phyloP scores from a whole-genome alignment of 495 filamentous ascomycete genomes.

The Trichoderma reesei region DNA sequence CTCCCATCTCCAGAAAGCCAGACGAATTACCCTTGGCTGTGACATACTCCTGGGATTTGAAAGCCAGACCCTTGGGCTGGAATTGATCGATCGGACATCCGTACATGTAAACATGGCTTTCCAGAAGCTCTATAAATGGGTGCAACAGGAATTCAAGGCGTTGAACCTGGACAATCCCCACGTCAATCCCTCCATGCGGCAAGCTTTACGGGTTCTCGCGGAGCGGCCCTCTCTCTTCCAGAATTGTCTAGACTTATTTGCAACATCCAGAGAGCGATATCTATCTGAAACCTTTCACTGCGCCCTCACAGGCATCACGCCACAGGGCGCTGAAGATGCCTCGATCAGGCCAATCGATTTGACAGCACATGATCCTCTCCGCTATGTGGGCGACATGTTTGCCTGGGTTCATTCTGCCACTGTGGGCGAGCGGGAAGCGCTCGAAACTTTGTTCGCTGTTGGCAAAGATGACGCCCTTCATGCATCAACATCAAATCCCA shows the following conservation, averaged over 20 bases:
- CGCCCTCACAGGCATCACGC: constrained; percentile 66
- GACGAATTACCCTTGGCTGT: constrained; percentile 80
- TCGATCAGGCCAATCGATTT: constrained; percentile 88
- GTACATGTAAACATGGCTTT: constrained; percentile 82
- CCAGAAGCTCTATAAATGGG: constrained; percentile 92
- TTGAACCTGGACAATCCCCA: constrained; percentile 92
- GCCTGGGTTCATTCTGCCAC: constrained; percentile 93
- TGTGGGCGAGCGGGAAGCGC: constrained; percentile 84
- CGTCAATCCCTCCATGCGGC: constrained; percentile 75
- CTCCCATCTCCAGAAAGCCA: constrained; percentile 63
- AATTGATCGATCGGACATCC: constrained; percentile 85
- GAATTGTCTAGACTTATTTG: constrained; percentile 87
- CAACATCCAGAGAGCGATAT: constrained; percentile 78
- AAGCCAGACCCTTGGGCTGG: constrained; percentile 73
- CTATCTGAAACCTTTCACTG: constrained; percentile 85
- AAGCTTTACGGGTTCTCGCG: constrained; percentile 76
- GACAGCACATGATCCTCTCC: constrained; percentile 79
- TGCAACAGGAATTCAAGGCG: constrained; percentile 85
- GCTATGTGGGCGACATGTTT: constrained; percentile 95
- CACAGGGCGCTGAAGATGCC: constrained; percentile 31
- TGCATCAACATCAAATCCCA: not conserved
- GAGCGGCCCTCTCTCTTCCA: constrained; percentile 87
- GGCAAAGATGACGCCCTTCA: constrained; percentile 69
- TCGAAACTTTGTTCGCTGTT: constrained; percentile 83
- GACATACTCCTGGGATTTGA: constrained; percentile 82